Evolutionary conservation across 768 basidiomycete genomes (phyloP).

Genomic region (Lentinula raphanica): DNA sequence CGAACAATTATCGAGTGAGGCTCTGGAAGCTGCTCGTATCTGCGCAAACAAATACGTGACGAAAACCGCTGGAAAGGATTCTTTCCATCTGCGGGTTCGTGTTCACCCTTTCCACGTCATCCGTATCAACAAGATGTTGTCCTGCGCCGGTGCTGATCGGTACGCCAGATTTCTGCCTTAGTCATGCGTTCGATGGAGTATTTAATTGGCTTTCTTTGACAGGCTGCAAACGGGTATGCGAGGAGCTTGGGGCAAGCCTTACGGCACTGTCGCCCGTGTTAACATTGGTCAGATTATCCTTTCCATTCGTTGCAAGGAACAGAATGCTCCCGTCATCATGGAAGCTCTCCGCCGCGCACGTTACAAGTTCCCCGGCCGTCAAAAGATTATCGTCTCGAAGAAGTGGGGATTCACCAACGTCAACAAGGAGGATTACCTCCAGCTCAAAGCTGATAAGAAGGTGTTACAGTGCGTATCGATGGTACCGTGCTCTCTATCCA

Average conservation of each 20-base stretch:
- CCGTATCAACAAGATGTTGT: conserved; percentile 99
- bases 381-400: conserved; percentile 95
- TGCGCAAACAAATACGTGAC: conserved; percentile 99
- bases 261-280: conserved; percentile 92
- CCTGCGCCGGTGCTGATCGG: conserved; percentile 98
- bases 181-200: no score
- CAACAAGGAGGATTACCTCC: conserved; percentile 80
- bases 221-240: conserved; percentile 97
- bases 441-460: conserved; percentile 85
- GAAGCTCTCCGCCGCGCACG: conserved; percentile 96
- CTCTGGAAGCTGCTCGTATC: conserved; percentile 96
- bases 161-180: conserved; percentile 32
- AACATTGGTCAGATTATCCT: conserved; percentile 95
- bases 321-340: conserved; percentile 81
- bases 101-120: conserved; percentile 98
- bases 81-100: conserved; percentile 96
- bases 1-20: conserved; percentile 93
- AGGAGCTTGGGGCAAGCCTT: conserved; percentile 99
- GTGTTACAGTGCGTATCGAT: conserved; percentile 69
- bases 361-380: conserved; percentile 99
- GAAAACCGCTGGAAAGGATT: conserved; percentile 96
- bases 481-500: not conserved
- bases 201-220: not conserved
- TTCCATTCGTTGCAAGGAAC: conserved; percentile 85
- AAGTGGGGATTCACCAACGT: conserved; percentile 99